Base-by-base conservation (phyloP, 1,139 yeast species). In the Arxiozyma slooffiae region DNA sequence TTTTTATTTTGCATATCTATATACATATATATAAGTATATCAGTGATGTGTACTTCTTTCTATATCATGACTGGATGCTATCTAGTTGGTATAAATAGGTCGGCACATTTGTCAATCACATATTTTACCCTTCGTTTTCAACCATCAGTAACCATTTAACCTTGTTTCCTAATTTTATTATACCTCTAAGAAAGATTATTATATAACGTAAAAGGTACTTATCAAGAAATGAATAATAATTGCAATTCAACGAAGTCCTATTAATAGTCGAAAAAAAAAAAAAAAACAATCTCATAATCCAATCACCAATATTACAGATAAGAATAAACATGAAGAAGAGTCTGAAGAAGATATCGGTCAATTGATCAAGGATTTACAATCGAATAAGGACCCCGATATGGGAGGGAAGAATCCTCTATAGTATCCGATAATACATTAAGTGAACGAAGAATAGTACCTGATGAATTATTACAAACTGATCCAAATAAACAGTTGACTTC, bases 401-500 rank as follows among this genome's bases (percentile, higher is more conserved):
- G 14, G n/a, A n/a, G 36, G 6, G 85, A 73, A 38, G 73, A 60
- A 16, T 76, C 70, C 39, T 78, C 72, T 39, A 69, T 60, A 30
- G 68, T 59, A 34, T 66, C 55, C 14, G 70, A 55, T 7, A 64
- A 60, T 53, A 72, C 71, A 42, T 68, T 67, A 53, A 71, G 69
- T 53, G 63, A 67, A 43, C 71, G 71, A 48, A 66, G 72, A 60
- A 86, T 85, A 54, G 92, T 88, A 50, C 95, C 96, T 48, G 96
- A 88, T 63, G 95, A 85, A 67, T 74, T 86, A 60, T 78, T 89
- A 64, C 85, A 86, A 70, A 89, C 97, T 53, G 89, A 85, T 74
- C 89, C 90, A 49, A 67, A 81, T 49, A 67, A 69, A 60, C 97
- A 97, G 77, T 79, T 89, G 64, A 71, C 84, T 55, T 72, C 79